Evolutionary conservation across 2,329 filamentous ascomycete genomes (phyloP).

Genomic region (Proliferodiscus dingleyae): DNA sequence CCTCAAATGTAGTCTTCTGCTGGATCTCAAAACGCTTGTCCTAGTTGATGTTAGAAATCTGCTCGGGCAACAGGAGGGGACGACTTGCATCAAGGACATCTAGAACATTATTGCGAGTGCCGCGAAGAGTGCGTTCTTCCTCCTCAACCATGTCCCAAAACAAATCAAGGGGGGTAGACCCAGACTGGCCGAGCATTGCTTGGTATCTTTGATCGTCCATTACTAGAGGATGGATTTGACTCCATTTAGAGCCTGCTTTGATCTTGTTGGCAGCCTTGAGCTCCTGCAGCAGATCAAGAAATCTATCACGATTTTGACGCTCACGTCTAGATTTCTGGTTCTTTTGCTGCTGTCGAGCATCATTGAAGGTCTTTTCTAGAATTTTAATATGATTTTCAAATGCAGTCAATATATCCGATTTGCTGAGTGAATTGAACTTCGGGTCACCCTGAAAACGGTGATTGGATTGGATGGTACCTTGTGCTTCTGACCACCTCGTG

Average conservation of each 20-base stretch:
- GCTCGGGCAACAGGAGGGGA: background rate
- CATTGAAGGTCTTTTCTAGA: slow-evolving; percentile 86
- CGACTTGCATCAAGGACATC: slow-evolving; percentile 78
- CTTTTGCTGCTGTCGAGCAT: slow-evolving; percentile 83
- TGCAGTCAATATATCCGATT: slow-evolving; percentile 83
- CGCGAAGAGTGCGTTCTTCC: slow-evolving; percentile 81
- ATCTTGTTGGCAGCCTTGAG: slow-evolving; percentile 73
- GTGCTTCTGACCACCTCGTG: slow-evolving; percentile 89
- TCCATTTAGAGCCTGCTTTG: slow-evolving; percentile 88
- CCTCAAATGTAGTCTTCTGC: slow-evolving; percentile 78
- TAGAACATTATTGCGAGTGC: slow-evolving; percentile 74
- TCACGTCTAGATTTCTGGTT: slow-evolving; percentile 74
- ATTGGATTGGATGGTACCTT: slow-evolving; percentile 73
- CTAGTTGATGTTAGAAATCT: slow-evolving; percentile 45
- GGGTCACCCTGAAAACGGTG: slow-evolving; percentile 73
- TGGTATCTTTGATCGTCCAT: slow-evolving; percentile 78
- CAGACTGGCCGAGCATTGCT: slow-evolving; percentile 75
- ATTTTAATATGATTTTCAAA: slow-evolving; percentile 95
- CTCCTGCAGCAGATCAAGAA: slow-evolving; percentile 68
- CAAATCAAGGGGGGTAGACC: slow-evolving; percentile 81
- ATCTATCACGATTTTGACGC: slow-evolving; percentile 80
- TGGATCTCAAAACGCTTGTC: slow-evolving; percentile 90
- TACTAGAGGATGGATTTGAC: slow-evolving; percentile 68
- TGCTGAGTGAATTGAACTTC: slow-evolving; percentile 80
- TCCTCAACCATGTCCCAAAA: slow-evolving; percentile 97